phyloP scores from a whole-genome alignment of 768 basidiomycete genomes.

The Tricholoma furcatifolium region DNA sequence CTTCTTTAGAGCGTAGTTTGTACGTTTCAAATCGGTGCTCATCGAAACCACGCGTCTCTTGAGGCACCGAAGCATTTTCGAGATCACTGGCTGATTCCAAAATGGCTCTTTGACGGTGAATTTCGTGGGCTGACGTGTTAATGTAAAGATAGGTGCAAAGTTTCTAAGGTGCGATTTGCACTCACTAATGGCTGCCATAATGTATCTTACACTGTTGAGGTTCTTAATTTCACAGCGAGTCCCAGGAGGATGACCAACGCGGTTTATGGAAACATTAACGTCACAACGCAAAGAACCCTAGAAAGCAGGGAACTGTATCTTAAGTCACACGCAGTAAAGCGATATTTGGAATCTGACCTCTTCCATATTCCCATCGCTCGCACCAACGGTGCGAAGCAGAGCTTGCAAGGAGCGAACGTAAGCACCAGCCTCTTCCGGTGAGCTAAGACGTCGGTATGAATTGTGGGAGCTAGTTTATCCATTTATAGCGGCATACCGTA shows the following conservation, averaged over 20 bases:
- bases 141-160: background rate
- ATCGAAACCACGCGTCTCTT: constrained; percentile 92
- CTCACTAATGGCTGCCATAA: constrained; percentile 83
- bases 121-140: constrained; percentile 64
- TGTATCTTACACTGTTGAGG: constrained; percentile 86
- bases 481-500: constrained; percentile 49
- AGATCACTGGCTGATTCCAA: constrained; percentile 32
- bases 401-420: constrained; percentile 86
- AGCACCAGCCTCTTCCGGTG: constrained; percentile 86
- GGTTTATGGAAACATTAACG: constrained; percentile 91
- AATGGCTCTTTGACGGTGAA: constrained; percentile 71
- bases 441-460: constrained; percentile 36
- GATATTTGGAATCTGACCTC: constrained; percentile 47
- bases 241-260: constrained; percentile 57
- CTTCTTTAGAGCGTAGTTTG: constrained; percentile 84
- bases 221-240: constrained; percentile 98
- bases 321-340: background rate
- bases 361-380: constrained; percentile 97
- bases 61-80: constrained; percentile 47
- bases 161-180: background rate
- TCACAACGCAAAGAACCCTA: constrained; percentile 95
- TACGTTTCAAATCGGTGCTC: constrained; percentile 81
- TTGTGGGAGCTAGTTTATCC: background rate
- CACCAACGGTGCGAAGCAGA: constrained; percentile 76
- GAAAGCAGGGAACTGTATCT: background rate